These are phyloP conservation scores for Trichoderma sp. DNA, from an alignment of 2,329 filamentous ascomycete species.

Conservation along the genomic window DNA sequence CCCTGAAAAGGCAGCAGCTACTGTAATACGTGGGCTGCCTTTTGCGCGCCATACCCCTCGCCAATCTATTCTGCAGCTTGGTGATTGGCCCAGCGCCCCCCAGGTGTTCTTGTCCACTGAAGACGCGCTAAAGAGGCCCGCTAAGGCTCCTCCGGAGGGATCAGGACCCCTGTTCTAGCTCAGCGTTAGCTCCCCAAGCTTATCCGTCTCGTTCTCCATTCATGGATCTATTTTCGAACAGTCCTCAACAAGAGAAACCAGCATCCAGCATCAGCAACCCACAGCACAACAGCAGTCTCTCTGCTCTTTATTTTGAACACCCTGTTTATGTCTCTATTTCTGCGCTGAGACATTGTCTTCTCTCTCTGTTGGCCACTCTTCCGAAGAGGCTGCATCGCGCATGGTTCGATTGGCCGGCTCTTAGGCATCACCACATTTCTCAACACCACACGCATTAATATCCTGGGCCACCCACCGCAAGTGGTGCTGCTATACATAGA, in stretches of 20 bases:
- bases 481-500: slow-evolving; percentile 7
- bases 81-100: slow-evolving; percentile 10
- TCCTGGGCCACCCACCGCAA: not conserved
- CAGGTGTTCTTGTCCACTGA: slow-evolving; percentile 11
- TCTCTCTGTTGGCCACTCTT: not conserved
- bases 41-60: slow-evolving; percentile 17
- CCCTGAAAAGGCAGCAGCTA: not conserved
- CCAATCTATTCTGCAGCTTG: slow-evolving; percentile 19
- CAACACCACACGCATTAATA: slow-evolving; percentile 5
- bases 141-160: not conserved
- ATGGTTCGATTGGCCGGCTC: not conserved
- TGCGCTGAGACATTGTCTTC: no score
- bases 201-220: no score
- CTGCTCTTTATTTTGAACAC: not conserved
- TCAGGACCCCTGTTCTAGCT: not conserved
- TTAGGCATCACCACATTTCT: slow-evolving; percentile 21
- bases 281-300: not conserved
- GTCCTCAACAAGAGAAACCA: not conserved
- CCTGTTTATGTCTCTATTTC: not conserved
- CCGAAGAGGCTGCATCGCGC: not conserved
- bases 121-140: slow-evolving; percentile 2
- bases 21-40: not conserved
- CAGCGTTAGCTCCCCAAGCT: not conserved
- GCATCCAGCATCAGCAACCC: slow-evolving; percentile 4
- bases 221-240: not conserved